Conservation (phyloP, 2,329 filamentous ascomycete genomes). For the Madurella mycetomatis region DNA sequence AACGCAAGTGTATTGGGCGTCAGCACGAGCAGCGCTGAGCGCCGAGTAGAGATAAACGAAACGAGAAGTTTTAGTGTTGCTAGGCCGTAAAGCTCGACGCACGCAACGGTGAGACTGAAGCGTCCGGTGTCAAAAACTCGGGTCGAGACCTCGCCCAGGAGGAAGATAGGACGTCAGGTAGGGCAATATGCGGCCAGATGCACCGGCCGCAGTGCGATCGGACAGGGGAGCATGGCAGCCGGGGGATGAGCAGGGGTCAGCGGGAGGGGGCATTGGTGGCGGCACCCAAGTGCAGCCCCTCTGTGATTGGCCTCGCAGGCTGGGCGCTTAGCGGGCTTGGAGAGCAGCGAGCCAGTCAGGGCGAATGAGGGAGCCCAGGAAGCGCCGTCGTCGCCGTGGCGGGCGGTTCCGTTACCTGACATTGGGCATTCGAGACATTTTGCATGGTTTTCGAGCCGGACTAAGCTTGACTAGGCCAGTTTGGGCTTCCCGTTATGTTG, state of each 20-base stretch:
- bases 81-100: not conserved
- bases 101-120: conserved; percentile 8
- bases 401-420: conserved; percentile 17
- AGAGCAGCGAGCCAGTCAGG: not conserved
- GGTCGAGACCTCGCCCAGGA: not conserved
- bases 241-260: conserved; percentile 10
- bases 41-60: not conserved
- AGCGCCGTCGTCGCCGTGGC: conserved; percentile 16
- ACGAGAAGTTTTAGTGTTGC: not conserved
- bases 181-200: conserved; percentile 30
- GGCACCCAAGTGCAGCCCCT: conserved; percentile 13
- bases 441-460: too few species aligned
- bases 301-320: conserved; percentile 25
- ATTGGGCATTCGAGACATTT: conserved; percentile 5
- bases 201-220: conserved; percentile 23
- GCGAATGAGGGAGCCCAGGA: conserved; percentile 21
- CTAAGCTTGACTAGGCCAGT: not conserved
- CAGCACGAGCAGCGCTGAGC: not conserved
- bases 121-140: conserved; percentile 6
- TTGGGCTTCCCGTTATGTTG: not conserved
- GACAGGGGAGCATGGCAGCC: conserved; percentile 16
- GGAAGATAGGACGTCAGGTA: conserved; percentile 10
- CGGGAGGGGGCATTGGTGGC: conserved; percentile 8
- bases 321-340: conserved; percentile 25
- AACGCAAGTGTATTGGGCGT: conserved; percentile 1